Percentiles rank a stretch among this genome's conserved stretches.
Conservation (phyloP, 2,329 filamentous ascomycete genomes). For the Claviceps arundinis region DNA sequence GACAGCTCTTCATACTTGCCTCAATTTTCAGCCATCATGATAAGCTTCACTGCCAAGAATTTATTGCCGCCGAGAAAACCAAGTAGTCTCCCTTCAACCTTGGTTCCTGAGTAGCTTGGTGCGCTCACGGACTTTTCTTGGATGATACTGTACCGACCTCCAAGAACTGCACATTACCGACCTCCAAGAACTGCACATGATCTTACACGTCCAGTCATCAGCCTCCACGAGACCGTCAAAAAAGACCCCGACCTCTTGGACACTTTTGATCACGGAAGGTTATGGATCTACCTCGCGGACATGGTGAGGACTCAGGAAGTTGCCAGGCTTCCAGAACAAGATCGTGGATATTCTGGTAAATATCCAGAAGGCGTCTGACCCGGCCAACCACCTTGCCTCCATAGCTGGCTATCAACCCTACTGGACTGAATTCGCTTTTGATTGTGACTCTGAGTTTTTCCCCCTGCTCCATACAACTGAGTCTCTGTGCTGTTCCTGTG, state of each 20-base stretch:
- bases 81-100: not conserved
- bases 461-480: too few species aligned
- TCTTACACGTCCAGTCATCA: not conserved
- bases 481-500: not conserved
- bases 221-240: not conserved
- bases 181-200: not conserved
- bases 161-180: not conserved
- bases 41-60: not conserved
- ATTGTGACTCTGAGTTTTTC: not conserved
- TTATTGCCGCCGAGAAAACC: not conserved
- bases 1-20: not conserved
- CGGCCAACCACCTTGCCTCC: not conserved
- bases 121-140: not conserved
- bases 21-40: not conserved
- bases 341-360: not conserved
- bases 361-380: conserved; percentile 1
- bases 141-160: not conserved
- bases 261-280: not conserved
- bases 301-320: not conserved
- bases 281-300: not conserved
- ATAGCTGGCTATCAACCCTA: not conserved
- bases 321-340: not conserved
- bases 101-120: not conserved
- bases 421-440: not conserved
- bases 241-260: not conserved